A percentile compares a stretch with the other conserved stretches of the same genome.
These are phyloP conservation scores for Corymbia maculata DNA, from an alignment of 345 rosid genomes.

Conservation along the genomic window DNA sequence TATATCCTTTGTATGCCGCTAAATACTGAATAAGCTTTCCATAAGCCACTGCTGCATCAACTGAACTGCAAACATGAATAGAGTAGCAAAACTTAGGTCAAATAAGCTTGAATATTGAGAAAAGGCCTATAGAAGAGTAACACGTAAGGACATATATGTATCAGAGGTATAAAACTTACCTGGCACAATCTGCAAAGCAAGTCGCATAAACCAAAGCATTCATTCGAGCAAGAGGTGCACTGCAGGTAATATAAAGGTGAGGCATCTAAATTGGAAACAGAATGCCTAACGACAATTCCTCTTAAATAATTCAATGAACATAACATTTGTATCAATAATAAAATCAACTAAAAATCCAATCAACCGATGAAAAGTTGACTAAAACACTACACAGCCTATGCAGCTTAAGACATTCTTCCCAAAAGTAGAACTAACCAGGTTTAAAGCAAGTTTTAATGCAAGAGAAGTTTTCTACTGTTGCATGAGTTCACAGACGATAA, in stretches of 20 bases:
- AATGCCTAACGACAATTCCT: neutral
- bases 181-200: conserved; percentile 66
- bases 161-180: conserved; percentile 29
- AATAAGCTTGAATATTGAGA: neutral
- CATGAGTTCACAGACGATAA: neutral
- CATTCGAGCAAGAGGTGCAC: conserved; percentile 78
- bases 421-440: neutral
- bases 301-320: neutral
- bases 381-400: neutral
- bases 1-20: conserved; percentile 76
- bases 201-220: conserved; percentile 80
- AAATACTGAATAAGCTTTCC: conserved; percentile 89
- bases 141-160: neutral
- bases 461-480: neutral
- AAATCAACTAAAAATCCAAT: neutral
- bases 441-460: neutral
- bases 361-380: neutral
- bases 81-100: neutral
- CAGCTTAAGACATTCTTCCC: neutral
- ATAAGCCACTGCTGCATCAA: conserved; percentile 80
- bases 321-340: neutral
- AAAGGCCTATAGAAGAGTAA: neutral
- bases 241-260: conserved; percentile 11
- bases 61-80: conserved; percentile 38
- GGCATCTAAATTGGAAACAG: neutral